Evolutionary conservation across 805 yeast genomes (phyloP).

Genomic region (Candida parachauliodes): DNA sequence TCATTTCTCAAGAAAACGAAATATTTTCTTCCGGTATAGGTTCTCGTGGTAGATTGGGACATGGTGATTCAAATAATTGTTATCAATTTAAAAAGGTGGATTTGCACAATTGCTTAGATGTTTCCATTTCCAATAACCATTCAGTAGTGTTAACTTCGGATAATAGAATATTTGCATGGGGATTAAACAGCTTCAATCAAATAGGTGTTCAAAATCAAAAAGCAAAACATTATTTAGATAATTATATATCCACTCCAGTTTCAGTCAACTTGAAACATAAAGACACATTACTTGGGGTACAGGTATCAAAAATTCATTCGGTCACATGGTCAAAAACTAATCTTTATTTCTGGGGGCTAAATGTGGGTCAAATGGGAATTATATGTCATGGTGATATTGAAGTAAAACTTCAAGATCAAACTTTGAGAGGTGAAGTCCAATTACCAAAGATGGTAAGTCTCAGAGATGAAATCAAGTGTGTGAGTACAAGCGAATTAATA

Average conservation of each 20-base stretch:
- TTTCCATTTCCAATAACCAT: constrained; percentile 65
- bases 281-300: constrained; percentile 37
- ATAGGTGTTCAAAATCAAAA: constrained; percentile 43
- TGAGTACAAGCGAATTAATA: constrained; percentile 62
- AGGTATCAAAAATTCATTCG: constrained; percentile 70
- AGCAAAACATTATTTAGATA: constrained; percentile 21
- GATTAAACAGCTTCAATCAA: constrained; percentile 65
- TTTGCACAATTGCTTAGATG: constrained; percentile 11
- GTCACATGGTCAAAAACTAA: constrained; percentile 50
- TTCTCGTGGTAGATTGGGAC: constrained; percentile 70
- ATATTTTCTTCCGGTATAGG: constrained; percentile 65
- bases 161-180: constrained; percentile 74
- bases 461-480: constrained; percentile 50
- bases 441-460: constrained; percentile 41
- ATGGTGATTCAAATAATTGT: constrained; percentile 33
- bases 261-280: constrained; percentile 37
- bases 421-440: constrained; percentile 36
- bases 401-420: constrained; percentile 24
- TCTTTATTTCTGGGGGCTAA: constrained; percentile 70
- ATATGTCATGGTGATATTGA: constrained; percentile 20
- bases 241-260: constrained; percentile 36
- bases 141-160: constrained; percentile 51
- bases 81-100: constrained; percentile 44
- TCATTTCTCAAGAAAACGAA: constrained; percentile 53
- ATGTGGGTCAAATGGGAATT: constrained; percentile 78